A percentile compares a stretch with the other conserved stretches of the same genome.
phyloP scores from a whole-genome alignment of 2,329 filamentous ascomycete genomes.

The Colletotrichum truncatum region DNA sequence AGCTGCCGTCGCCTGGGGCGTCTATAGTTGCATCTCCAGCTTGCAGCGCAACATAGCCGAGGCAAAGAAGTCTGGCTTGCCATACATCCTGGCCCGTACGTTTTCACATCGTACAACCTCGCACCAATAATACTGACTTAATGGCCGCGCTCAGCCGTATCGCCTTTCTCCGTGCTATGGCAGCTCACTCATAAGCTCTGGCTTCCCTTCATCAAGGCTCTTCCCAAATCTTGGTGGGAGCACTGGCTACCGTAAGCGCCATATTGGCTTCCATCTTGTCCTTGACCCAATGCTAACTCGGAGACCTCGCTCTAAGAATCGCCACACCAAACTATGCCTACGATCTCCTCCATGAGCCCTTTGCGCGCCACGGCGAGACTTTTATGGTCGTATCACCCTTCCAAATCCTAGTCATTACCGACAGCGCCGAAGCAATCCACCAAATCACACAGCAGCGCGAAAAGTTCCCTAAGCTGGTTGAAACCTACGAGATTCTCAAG shows the following conservation, averaged over 20 bases:
- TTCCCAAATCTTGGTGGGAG: constrained; percentile 66
- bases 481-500: constrained; percentile 63
- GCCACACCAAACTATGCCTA: constrained; percentile 70
- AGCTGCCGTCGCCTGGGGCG: constrained; percentile 43
- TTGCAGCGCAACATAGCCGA: constrained; percentile 55
- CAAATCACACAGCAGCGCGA: constrained; percentile 74
- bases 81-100: constrained; percentile 64
- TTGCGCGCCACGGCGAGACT: constrained; percentile 67
- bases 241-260: constrained; percentile 66
- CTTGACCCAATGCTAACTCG: constrained; percentile 18
- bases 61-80: constrained; percentile 60
- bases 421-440: constrained; percentile 71
- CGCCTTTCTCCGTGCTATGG: constrained; percentile 63
- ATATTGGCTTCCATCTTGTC: not conserved
- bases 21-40: constrained; percentile 42
- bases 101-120: constrained; percentile 28
- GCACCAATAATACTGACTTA: not conserved
- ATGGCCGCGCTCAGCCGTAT: constrained; percentile 49
- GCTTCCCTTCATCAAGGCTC: constrained; percentile 61
- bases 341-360: constrained; percentile 63
- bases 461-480: constrained; percentile 75
- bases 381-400: constrained; percentile 72
- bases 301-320: constrained; percentile 54
- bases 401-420: constrained; percentile 61
- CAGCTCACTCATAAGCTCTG: constrained; percentile 63